Base-by-base conservation (phyloP, 176 grass and related monocot genomes). In the Eragrostis curvula region DNA sequence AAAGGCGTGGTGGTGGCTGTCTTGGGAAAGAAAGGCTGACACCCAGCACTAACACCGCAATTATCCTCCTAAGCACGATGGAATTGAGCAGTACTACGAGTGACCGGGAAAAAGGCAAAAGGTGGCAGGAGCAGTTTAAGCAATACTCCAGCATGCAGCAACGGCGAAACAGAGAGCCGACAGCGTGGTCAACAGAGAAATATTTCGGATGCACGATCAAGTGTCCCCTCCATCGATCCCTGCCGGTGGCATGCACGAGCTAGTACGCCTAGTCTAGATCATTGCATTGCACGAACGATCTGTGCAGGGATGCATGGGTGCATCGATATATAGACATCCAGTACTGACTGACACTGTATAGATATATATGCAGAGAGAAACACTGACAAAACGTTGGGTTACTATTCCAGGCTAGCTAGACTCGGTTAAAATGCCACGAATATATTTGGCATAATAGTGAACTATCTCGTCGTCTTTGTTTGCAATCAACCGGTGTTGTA, bases 41-140 rank as follows among this genome's bases (percentile, higher is more conserved):
- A 65, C 59, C 1, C 1, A n/a, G 59, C 75, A 62, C 75, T 64
- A 64, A 44, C 74, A 57, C 73, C 13, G 74, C 56, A 77, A 77
- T 77, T 45, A 62, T 46, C 23, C 5, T 63, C 24, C 18, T 3
- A 66, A 41, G 55, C 56, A 62, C 40, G 24, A 45, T 10, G 11
- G 32, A 6, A 12, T 36, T 3, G 45, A 23, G 68, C 32, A 32
- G 63, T 21, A 17, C 10, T 55, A 10, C 18, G 28, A 8, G 48
- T 18, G 71, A 73, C 12, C 9, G 8, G 70, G 9, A 7, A 25
- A 68, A 51, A 51, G 24, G 28, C 16, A 32, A 73, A 77, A 77
- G 74, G 40, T 28, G 52, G 12, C 12, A 20, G 16, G 41, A 46
- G 21, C 29, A 8, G 15, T 2, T 25, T 32, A 28, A 23, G 32